A percentile compares a stretch with the other conserved stretches of the same genome.
These are phyloP conservation scores for Camelina sativa DNA, from an alignment of 345 rosid species.

Conservation along the genomic window DNA sequence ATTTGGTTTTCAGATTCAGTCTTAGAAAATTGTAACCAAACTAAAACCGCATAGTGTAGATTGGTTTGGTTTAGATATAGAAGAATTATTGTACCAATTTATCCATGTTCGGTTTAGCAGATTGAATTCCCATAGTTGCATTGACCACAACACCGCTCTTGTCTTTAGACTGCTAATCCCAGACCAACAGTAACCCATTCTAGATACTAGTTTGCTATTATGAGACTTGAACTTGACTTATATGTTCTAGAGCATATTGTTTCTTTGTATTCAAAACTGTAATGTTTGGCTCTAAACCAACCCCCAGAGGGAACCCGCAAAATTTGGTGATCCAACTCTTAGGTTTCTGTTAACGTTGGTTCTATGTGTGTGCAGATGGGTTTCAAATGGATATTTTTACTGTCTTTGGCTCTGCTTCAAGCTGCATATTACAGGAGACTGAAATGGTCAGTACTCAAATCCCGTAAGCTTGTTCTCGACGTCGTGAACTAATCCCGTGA, in stretches of 20 bases:
- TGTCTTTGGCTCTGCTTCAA: conserved; percentile 86
- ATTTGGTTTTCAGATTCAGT: neutral
- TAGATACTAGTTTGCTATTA: neutral
- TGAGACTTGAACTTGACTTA: neutral
- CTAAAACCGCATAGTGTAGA: neutral
- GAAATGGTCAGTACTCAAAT: conserved; percentile 89
- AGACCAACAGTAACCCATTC: neutral
- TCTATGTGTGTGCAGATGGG: conserved; percentile 78
- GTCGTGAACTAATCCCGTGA: conserved; percentile 69
- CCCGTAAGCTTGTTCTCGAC: conserved; percentile 85
- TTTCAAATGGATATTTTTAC: conserved; percentile 92
- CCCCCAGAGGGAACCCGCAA: neutral
- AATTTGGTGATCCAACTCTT: neutral
- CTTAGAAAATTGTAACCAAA: conserved; percentile 2
- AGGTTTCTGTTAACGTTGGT: conserved; percentile 11
- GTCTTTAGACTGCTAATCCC: neutral
- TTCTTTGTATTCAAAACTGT: neutral
- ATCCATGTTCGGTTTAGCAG: neutral
- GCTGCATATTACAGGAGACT: conserved; percentile 88
- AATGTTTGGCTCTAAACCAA: neutral
- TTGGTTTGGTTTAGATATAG: neutral
- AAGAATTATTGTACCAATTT: neutral
- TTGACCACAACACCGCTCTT: neutral
- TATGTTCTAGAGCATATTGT: neutral
- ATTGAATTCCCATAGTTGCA: neutral